These are phyloP conservation scores for Sistotremastrum suecicum DNA, from an alignment of 768 basidiomycete genomes.

Conservation along the genomic window DNA sequence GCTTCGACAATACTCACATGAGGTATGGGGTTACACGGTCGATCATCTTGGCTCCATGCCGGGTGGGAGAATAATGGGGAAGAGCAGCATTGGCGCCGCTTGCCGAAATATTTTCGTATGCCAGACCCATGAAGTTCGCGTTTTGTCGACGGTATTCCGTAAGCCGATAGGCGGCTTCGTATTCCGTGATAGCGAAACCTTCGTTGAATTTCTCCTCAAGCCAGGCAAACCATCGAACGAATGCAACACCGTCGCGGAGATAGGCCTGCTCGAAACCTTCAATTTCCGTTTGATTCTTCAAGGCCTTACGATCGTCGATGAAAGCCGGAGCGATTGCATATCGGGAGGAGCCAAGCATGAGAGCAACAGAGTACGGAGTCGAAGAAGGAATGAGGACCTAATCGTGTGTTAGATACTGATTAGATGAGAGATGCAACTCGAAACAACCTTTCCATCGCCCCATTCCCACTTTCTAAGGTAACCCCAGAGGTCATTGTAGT, in stretches of 20 bases:
- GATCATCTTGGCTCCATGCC: slow-evolving; percentile 55
- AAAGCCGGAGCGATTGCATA: slow-evolving; percentile 60
- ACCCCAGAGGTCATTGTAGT: slow-evolving; percentile 70
- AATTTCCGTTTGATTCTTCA: slow-evolving; percentile 83
- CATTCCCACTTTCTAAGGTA: slow-evolving; percentile 63
- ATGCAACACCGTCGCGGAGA: slow-evolving; percentile 78
- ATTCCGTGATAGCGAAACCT: slow-evolving; percentile 80
- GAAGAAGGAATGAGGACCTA: slow-evolving; percentile 57
- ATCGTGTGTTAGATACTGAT: not conserved
- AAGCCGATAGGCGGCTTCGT: slow-evolving; percentile 77
- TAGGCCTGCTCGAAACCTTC: slow-evolving; percentile 76
- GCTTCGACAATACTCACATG: slow-evolving; percentile 41
- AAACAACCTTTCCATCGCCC: slow-evolving; percentile 59
- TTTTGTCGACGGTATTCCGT: slow-evolving; percentile 59
- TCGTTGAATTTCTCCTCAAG: slow-evolving; percentile 65
- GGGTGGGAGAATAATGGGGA: slow-evolving; percentile 81
- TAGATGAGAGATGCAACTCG: slow-evolving; percentile 1
- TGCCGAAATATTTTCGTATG: slow-evolving; percentile 83
- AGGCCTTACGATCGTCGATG: slow-evolving; percentile 64
- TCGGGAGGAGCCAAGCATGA: slow-evolving; percentile 73
- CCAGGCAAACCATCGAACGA: slow-evolving; percentile 82
- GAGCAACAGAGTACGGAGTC: slow-evolving; percentile 70
- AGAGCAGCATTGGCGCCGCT: slow-evolving; percentile 85
- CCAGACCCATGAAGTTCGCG: slow-evolving; percentile 70
- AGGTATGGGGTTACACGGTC: slow-evolving; percentile 74